These are phyloP conservation scores for Lentinus tigrinus DNA, from an alignment of 768 basidiomycete species.

Conservation along the genomic window DNA sequence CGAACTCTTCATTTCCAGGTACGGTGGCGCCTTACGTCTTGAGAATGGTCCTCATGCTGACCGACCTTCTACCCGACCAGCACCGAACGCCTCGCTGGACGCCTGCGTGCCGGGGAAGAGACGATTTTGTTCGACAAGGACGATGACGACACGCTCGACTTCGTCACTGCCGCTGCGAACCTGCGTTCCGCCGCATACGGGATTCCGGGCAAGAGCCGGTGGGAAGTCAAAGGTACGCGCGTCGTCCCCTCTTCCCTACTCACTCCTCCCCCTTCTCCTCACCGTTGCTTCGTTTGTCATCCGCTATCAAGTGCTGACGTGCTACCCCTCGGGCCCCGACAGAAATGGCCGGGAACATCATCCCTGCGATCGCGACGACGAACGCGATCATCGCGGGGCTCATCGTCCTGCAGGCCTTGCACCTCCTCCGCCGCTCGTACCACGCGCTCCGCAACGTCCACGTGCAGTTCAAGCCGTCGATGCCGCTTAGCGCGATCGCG, in stretches of 20 bases:
- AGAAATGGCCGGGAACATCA: constrained; percentile 99
- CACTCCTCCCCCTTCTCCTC: neutral
- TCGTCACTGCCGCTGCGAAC: constrained; percentile 94
- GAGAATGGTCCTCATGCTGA: neutral
- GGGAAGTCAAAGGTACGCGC: constrained; percentile 89
- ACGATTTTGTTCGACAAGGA: constrained; percentile 95
- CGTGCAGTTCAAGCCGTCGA: constrained; percentile 71
- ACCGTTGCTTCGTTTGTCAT: neutral
- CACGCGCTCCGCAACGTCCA: constrained; percentile 70
- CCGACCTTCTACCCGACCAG: constrained; percentile 37
- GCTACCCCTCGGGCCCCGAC: constrained; percentile 2
- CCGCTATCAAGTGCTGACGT: neutral
- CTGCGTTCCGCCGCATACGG: constrained; percentile 88
- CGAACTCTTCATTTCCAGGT: constrained; percentile 85
- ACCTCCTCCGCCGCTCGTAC: constrained; percentile 71
- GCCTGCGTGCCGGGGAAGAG: constrained; percentile 63
- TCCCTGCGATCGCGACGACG: constrained; percentile 98
- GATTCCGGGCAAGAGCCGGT: constrained; percentile 85
- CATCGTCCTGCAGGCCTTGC: constrained; percentile 90
- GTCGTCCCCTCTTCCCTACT: neutral
- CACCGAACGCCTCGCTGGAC: constrained; percentile 72
- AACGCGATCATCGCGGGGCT: constrained; percentile 96
- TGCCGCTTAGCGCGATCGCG: constrained; percentile 71
- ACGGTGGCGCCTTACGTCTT: neutral
- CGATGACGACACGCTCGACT: constrained; percentile 94